Conservation (phyloP, 768 basidiomycete genomes). For the Hydnomerulius pinastri region DNA sequence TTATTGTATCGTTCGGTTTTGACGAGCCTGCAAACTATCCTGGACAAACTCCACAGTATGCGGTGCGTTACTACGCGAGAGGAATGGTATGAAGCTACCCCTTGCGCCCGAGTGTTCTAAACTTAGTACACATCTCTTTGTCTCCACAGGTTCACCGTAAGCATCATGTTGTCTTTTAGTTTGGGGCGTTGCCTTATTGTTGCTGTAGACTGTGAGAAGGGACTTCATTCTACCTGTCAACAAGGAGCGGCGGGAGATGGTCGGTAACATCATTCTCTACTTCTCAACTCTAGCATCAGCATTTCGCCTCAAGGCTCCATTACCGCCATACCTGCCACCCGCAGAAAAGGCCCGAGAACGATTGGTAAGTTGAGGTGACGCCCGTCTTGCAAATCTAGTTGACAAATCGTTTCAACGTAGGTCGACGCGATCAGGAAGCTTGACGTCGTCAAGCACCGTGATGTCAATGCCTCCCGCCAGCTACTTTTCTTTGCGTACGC, state of each 20-base stretch:
- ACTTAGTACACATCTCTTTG: slow-evolving; percentile 8
- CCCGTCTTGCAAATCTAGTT: background rate
- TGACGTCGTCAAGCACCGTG: slow-evolving; percentile 85
- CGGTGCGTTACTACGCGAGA: slow-evolving; percentile 94
- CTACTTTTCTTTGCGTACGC: slow-evolving; percentile 94
- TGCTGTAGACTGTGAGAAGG: slow-evolving; percentile 64
- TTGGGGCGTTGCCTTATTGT: slow-evolving; percentile 1
- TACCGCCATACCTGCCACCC: slow-evolving; percentile 96
- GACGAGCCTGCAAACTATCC: slow-evolving; percentile 79
- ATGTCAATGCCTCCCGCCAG: slow-evolving; percentile 80
- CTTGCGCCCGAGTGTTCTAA: background rate
- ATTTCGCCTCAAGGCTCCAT: slow-evolving; percentile 82
- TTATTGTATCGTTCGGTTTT: slow-evolving; percentile 80
- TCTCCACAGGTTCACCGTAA: slow-evolving; percentile 68
- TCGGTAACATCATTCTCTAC: slow-evolving; percentile 90
- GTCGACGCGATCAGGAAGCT: slow-evolving; percentile 81
- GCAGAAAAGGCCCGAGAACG: slow-evolving; percentile 82
- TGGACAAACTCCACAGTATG: slow-evolving; percentile 93
- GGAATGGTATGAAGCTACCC: slow-evolving; percentile 67
- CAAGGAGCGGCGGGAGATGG: slow-evolving; percentile 88
- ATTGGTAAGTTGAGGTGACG: slow-evolving; percentile 50
- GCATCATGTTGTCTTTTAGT: slow-evolving; percentile 21
- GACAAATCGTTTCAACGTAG: slow-evolving; percentile 34
- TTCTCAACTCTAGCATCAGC: slow-evolving; percentile 80
- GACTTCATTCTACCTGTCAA: slow-evolving; percentile 94